Evolutionary conservation across 1,284 basidiomycete species (phyloP), one percentile per base, ranked within the genome.

Genomic region (Stygiomarasmius scandens): DNA sequence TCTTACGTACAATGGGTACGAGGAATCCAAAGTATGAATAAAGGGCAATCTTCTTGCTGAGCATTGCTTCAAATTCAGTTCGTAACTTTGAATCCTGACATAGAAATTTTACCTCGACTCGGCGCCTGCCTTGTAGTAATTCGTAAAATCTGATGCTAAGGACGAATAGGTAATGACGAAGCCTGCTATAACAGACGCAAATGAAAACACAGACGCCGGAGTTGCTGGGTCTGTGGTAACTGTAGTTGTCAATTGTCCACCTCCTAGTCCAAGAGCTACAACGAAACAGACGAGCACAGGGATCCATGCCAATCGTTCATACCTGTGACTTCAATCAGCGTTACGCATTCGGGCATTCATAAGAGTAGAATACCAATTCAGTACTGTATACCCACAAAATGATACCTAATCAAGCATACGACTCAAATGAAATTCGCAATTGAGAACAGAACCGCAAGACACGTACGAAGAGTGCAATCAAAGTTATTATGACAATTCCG

Each of bases 401-500:
- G 90, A 92, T 20, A 95, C 74, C 85, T 87, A 41, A 23, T 36
- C 52, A 25, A 36, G 45, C 34, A 46, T 32, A n/a, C 4, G 27
- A 32, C n/a, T 41, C 51, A 54, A 49, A 51, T 22, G 23, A 47
- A 24, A 22, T 46, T 14, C 10, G 10, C 10, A 49, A 36, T 20
- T 12, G 44, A 24, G 23, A 46, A 27, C 36, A 49, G 29, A 56
- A 20, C 59, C 27, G 59, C 52, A n/a, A 20, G 3, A 6, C 14
- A 77, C 84, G 65, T 62, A 88, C 87, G 12, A 92, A 68, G 23
- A 98, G 79, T 2, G 92, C 89, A 47, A 96, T 80, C 27, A 91
- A 63, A 0, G 85, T 82, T 24, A 96, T 89, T 49, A 98, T 86
- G 24, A 95, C 90, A 57, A 98, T 98, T 0, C 95, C 95, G 14